Conservation (phyloP, 1,139 yeast species). For the Saccharomycopsis phalli region DNA sequence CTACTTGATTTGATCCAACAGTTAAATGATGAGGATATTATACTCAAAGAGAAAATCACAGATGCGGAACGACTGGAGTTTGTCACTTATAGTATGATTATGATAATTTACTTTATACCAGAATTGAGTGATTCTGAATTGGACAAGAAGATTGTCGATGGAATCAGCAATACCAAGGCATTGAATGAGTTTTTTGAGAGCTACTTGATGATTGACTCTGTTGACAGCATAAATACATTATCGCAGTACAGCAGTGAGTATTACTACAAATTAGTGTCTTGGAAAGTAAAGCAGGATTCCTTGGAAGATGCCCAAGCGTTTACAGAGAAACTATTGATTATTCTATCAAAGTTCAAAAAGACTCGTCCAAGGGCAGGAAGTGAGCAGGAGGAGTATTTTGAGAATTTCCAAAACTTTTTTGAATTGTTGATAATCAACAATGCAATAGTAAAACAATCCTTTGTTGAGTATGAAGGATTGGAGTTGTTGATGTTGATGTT, state of each 20-base stretch:
- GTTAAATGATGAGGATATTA: not conserved
- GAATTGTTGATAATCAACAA: not conserved
- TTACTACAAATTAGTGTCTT: not conserved
- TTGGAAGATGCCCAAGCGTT: conserved; percentile 1
- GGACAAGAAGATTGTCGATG: not conserved
- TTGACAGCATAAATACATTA: not conserved
- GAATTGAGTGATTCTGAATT: too few relatives aligned
- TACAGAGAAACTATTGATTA: conserved; percentile 3
- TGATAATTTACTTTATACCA: not conserved
- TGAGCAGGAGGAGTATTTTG: conserved; percentile 10
- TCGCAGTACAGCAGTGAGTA: conserved; percentile 7
- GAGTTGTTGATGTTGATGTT: conserved; percentile 9
- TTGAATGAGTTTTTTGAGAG: not conserved
- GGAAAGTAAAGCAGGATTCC: not conserved
- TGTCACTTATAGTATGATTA: not conserved
- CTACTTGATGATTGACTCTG: not conserved
- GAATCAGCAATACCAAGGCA: too few relatives aligned
- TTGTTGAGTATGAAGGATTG: conserved; percentile 8
- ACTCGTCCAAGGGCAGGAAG: not conserved
- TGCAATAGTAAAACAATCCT: not conserved
- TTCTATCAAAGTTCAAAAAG: conserved; percentile 7
- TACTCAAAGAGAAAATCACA: conserved; percentile 5
- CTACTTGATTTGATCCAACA: not conserved
- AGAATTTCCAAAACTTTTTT: conserved; percentile 2
- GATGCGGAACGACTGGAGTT: conserved; percentile 5